Base-by-base conservation (phyloP, 805 yeast species). In the Diddensiella santjacobensis region DNA sequence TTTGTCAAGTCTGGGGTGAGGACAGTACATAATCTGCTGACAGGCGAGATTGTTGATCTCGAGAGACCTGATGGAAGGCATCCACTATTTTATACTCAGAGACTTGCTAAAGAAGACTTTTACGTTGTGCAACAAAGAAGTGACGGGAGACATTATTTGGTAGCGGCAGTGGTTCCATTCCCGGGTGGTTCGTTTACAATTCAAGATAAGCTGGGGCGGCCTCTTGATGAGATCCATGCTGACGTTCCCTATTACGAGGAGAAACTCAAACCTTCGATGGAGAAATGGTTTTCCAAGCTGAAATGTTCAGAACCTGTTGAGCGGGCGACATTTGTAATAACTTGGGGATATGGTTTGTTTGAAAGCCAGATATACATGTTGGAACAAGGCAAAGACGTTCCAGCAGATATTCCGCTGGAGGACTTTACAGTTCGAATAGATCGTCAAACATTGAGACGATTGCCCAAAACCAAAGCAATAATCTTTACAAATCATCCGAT, bases 101-200 rank as follows among this genome's bases (percentile, higher is more conserved):
- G 81, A 56, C 73, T 83, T 74, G 87, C 88, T 38, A 83, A 83
- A 61, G 90, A 83, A 59, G 90, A 83, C 63, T 84, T 83, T 59
- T 84, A 83, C 59, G 52, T 83, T 33, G 88, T 81, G 40, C 61
- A 70, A 59, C 75, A 80, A 57, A 74, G 78, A 51, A 74, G 69
- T 0, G 76, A 79, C 54, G 85, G 79, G 1, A 57, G 61, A 39
- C 88, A 83, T 62, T 80, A 83, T 62, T 67, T 83, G 46, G 75
- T 73, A 31, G 90, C 87, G 1, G 88, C 85, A 3, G 87, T 84
- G 1, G 89, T 83, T 33, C 87, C 88, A 3, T 83, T 83, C 63
- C 88, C 89, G 2, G 90, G 90, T 42, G 89, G 89, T 3, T 78
- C 83, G 1, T 83, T 84, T 65, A 83, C 83, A 47, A 78, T 83